Conservation (phyloP, 305 asterid genomes). For the Ilex paraguariensis region DNA sequence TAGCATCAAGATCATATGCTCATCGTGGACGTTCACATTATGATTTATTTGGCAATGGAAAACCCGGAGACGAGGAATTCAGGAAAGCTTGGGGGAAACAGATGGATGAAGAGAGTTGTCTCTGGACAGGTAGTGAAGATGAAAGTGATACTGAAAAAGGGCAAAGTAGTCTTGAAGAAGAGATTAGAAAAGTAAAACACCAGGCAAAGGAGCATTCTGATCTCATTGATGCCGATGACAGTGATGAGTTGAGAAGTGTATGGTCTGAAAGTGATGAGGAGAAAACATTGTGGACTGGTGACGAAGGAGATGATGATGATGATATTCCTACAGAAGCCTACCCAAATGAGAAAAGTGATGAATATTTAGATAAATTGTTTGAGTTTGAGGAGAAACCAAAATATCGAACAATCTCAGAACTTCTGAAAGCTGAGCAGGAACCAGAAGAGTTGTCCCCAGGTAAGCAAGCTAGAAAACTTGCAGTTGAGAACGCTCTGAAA, state of each 20-base stretch:
- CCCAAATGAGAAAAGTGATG: slow-evolving; percentile 76
- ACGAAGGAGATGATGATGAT: slow-evolving; percentile 70
- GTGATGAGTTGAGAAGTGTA: slow-evolving; percentile 67
- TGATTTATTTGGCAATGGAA: slow-evolving; percentile 66
- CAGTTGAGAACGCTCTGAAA: slow-evolving; percentile 84
- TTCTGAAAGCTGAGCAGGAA: slow-evolving; percentile 74
- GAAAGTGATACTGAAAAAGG: slow-evolving; percentile 51
- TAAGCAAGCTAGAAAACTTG: slow-evolving; percentile 76
- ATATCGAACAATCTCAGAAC: slow-evolving; percentile 67
- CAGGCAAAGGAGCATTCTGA: slow-evolving; percentile 56
- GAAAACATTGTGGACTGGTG: slow-evolving; percentile 84
- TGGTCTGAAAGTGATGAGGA: slow-evolving; percentile 86
- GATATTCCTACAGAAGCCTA: slow-evolving; percentile 69
- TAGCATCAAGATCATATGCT: slow-evolving; percentile 62
- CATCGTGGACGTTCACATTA: slow-evolving; percentile 51
- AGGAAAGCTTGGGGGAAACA: slow-evolving; percentile 69
- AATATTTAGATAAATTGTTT: slow-evolving; percentile 58
- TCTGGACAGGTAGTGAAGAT: slow-evolving; percentile 87
- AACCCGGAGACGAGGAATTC: slow-evolving; percentile 66
- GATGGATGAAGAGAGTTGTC: slow-evolving; percentile 84
- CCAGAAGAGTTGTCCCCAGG: slow-evolving; percentile 86
- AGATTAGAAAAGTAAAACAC: slow-evolving; percentile 71
- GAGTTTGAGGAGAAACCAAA: slow-evolving; percentile 82
- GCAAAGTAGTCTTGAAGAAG: slow-evolving; percentile 51
- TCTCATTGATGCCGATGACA: slow-evolving; percentile 78